phyloP scores from a whole-genome alignment of 495 filamentous ascomycete genomes.

The Penicillium silybi region DNA sequence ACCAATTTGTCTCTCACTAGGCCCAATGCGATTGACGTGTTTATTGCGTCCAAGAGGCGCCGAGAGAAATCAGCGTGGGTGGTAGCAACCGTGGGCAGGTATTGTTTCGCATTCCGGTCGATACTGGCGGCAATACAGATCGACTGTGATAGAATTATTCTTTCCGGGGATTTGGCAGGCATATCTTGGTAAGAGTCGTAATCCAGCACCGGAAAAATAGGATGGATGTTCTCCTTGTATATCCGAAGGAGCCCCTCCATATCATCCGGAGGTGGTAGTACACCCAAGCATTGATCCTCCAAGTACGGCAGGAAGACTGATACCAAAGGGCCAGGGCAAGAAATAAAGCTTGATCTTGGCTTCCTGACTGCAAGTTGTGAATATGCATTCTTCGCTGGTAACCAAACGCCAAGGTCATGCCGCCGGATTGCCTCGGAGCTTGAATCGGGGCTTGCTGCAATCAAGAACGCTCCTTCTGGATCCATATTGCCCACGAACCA shows the following conservation, averaged over 20 bases:
- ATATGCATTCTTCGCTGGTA: not conserved
- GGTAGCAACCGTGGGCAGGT: not conserved
- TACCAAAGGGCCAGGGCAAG: not conserved
- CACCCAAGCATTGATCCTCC: not conserved
- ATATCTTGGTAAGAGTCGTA: not conserved
- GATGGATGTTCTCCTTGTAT: not conserved
- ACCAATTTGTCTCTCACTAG: conserved; percentile 1
- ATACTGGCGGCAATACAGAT: conserved; percentile 1
- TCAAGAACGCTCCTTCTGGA: not conserved
- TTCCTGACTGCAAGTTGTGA: conserved; percentile 1
- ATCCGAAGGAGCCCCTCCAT: conserved; percentile 1
- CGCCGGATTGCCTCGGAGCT: not conserved
- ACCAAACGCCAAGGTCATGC: conserved; percentile 4
- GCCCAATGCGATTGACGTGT: not conserved
- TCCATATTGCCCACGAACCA: conserved; percentile 4
- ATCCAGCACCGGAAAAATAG: conserved; percentile 1
- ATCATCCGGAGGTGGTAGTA: not conserved
- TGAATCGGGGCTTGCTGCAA: not conserved
- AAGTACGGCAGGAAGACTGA: not conserved
- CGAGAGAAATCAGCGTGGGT: not conserved
- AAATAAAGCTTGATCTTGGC: not conserved
- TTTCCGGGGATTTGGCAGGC: not conserved
- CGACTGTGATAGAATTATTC: not conserved
- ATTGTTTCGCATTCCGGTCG: not conserved
- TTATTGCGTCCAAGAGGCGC: not conserved